Base-by-base conservation (phyloP, 75 land plant genomes). In the Cupressus sempervirens region DNA sequence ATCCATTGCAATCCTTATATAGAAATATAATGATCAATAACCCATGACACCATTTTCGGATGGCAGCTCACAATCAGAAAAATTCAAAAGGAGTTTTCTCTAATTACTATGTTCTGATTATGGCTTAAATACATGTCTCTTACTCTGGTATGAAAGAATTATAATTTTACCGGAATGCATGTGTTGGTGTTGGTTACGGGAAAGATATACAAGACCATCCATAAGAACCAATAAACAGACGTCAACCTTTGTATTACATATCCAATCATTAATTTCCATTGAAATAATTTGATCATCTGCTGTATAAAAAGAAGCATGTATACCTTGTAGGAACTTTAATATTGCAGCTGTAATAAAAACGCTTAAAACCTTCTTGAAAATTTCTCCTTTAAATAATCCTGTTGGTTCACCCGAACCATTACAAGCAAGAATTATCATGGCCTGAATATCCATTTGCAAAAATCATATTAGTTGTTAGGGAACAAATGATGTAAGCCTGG, bases 291-390 rank as follows among this genome's bases (percentile, higher is more conserved):
- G 26, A 40, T 76, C 11, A 14, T 34, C 40, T 62, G 14, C 7
- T 20, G 26, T 18, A 40, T 9, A 13, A 79, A 45, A 1, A n/a
- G 1, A 41, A 36, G 6, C 3, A 0, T 26, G 11, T 34, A 5
- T 88, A 92, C 99, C 99, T 94, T 95, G 96, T 30, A 96, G 86
- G 85, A 98, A 90, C 84, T 96, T 94, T 75, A 98, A 82, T 74
- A 98, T 85, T 32, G 99, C 92, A 58, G 99, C 99, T 83, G 99
- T 98, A 46, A 98, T 94, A 74, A 96, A 98, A 41, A 98, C 90
- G 84, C 99, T 98, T 52, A 95, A 83, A 15, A 93, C 88, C 87
- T 93, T 92, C 88, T 92, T 93, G 79, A 98, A 91, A 82, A 93
- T 92, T 53, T 84, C 87, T 50, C 83, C 87, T 18, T 82, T 30